Base-by-base conservation (phyloP, 805 yeast genomes). In the Novakomyces olei region DNA sequence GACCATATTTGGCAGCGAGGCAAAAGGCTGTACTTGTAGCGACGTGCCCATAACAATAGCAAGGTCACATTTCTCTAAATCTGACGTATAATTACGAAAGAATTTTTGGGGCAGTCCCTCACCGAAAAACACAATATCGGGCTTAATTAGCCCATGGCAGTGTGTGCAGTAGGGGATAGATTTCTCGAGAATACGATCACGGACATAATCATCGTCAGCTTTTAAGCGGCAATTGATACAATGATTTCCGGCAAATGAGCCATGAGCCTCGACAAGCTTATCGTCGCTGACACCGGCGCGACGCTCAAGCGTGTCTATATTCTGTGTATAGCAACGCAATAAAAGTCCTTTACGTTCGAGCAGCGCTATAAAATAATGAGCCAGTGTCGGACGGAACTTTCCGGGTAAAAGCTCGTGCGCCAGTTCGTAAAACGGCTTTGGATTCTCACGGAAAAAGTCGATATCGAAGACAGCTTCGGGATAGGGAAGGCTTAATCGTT, bases 401-500 rank as follows among this genome's bases (percentile, higher is more conserved):
- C 93, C 92, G 0, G 98, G 98, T 44, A 72, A 79, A 32, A 85
- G 55, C 43, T 81, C 95, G 10, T 67, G 67, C 0, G 93, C 91
- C 33, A 85, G 57, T 0, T 76, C 67, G 46, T 77, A 81, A 47
- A 85, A 85, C 0, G 95, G 88, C 37, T 67, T 61, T 0, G 96
- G 96, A 33, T 66, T 64, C 35, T 74, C 59, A 29, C 62, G 55
- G 51, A 80, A 79, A 48, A 67, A 85, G 14, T 72, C 83, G 27
- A 85, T 72, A 47, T 83, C 95, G 49, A 85, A 85, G 1, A 85
- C 94, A 0, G 95, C 95, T 48, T 85, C 98, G 1, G 95, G 88
- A 48, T 68, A 81, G 4, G 96, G 96, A 31, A 85, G 56, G 23
- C 77, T 62, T 25, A 83, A 58, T 40, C 68, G 61, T 34, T 46